Percentiles rank a stretch among this genome's conserved stretches.
Evolutionary conservation across 495 filamentous ascomycete species (phyloP).

Genomic region (Penicillium tannophilum): DNA sequence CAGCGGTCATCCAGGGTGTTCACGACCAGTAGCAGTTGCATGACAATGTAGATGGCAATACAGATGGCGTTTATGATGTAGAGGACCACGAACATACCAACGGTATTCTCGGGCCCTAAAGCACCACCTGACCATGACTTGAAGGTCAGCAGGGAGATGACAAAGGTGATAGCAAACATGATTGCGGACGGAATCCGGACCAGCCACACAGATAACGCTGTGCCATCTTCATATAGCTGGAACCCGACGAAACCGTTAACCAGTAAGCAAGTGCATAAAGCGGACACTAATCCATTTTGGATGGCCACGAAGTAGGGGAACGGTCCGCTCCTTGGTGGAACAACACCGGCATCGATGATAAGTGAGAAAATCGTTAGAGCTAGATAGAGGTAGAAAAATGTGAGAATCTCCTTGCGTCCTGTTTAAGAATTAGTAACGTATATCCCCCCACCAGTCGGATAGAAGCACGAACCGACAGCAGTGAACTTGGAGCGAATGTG

Average conservation of each 20-base stretch:
- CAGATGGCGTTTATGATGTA: slow-evolving; percentile 90
- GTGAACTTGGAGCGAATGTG: slow-evolving; percentile 98
- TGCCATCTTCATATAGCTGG: slow-evolving; percentile 99
- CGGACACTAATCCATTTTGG: slow-evolving; percentile 88
- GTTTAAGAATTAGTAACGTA: slow-evolving; percentile 16
- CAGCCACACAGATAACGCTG: slow-evolving; percentile 90
- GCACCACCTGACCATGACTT: slow-evolving; percentile 89
- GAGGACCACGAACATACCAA: slow-evolving; percentile 88
- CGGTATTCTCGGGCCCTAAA: slow-evolving; percentile 77
- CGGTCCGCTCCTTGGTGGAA: slow-evolving; percentile 74
- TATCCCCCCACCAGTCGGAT: not conserved
- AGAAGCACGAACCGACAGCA: slow-evolving; percentile 78
- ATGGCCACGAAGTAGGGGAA: slow-evolving; percentile 92
- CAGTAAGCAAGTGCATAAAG: slow-evolving; percentile 82
- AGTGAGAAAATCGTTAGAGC: slow-evolving; percentile 85
- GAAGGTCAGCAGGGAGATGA: slow-evolving; percentile 89
- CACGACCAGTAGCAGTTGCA: slow-evolving; percentile 85
- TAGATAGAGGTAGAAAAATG: slow-evolving; percentile 98
- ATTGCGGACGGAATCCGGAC: slow-evolving; percentile 72
- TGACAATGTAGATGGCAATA: slow-evolving; percentile 79
- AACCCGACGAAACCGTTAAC: slow-evolving; percentile 99
- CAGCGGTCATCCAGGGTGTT: slow-evolving; percentile 94
- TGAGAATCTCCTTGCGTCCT: slow-evolving; percentile 98
- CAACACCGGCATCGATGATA: slow-evolving; percentile 89
- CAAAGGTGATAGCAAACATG: slow-evolving; percentile 86